Evolutionary conservation across 257 asterid species (phyloP).

Genomic region (Nicotiana tabacum): DNA sequence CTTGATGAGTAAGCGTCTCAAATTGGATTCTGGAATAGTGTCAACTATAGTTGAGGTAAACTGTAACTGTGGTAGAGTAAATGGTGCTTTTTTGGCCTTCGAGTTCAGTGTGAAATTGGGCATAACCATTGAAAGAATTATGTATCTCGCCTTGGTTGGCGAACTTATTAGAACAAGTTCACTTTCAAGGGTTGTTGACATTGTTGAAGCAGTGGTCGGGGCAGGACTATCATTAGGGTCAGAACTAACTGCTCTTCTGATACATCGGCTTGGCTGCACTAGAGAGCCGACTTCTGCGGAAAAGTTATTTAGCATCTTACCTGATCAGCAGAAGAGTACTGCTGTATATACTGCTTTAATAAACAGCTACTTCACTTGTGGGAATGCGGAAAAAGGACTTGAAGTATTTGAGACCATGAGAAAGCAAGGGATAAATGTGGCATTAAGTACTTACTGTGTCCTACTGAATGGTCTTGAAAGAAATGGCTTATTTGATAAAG

Average conservation of each 20-base stretch:
- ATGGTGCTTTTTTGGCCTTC: constrained; percentile 58
- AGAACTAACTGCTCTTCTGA: constrained; percentile 53
- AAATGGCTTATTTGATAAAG: constrained; percentile 34
- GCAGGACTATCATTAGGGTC: constrained; percentile 62
- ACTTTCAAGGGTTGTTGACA: constrained; percentile 42
- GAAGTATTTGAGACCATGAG: constrained; percentile 55
- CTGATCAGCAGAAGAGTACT: constrained; percentile 51
- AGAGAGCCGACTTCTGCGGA: constrained; percentile 45
- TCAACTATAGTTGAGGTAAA: constrained; percentile 58
- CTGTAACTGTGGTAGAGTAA: constrained; percentile 30
- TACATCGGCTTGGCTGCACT: constrained; percentile 62
- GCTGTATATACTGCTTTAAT: constrained; percentile 75
- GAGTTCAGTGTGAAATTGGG: constrained; percentile 46
- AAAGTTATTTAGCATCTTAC: constrained; percentile 51
- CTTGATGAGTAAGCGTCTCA: constrained; percentile 34
- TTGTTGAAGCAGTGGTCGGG: constrained; percentile 51
- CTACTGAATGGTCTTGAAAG: constrained; percentile 62
- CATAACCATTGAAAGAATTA: constrained; percentile 40
- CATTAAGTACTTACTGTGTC: constrained; percentile 56
- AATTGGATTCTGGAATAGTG: constrained; percentile 37
- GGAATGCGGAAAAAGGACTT: constrained; percentile 47
- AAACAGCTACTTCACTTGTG: constrained; percentile 53
- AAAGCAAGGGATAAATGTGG: constrained; percentile 36
- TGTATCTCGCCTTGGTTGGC: constrained; percentile 64
- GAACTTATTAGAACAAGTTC: constrained; percentile 50